These are phyloP conservation scores for Guadua angustifolia DNA, from an alignment of 176 grass and related monocot genomes.

Conservation along the genomic window DNA sequence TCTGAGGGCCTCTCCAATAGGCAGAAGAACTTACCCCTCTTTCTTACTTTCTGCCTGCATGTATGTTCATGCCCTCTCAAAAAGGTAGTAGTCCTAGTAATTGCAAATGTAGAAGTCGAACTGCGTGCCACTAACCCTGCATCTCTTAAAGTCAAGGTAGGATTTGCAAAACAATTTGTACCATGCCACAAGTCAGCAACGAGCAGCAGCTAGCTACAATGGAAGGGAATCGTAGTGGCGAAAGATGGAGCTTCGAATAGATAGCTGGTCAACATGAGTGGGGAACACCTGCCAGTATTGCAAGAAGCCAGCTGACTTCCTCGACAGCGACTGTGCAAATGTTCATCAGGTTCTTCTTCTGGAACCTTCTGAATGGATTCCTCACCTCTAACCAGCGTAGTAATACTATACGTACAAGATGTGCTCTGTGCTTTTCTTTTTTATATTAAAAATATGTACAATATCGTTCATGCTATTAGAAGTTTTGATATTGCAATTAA, in stretches of 20 bases:
- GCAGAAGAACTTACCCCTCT: neutral
- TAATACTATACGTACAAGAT: too few species aligned
- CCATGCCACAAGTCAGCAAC: neutral
- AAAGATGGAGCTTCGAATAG: neutral
- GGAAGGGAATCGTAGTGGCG: slow-evolving; percentile 30
- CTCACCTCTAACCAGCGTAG: slow-evolving; percentile 39
- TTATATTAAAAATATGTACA: too few species aligned
- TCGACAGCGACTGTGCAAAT: neutral
- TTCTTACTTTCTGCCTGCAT: slow-evolving; percentile 31
- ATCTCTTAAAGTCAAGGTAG: slow-evolving; percentile 27
- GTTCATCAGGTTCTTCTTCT: slow-evolving; percentile 21
- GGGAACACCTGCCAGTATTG: slow-evolving; percentile 4
- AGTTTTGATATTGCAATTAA: too few species aligned
- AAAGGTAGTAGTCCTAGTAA: slow-evolving; percentile 3
- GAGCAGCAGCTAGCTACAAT: slow-evolving; percentile 35
- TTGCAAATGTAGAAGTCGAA: slow-evolving; percentile 17
- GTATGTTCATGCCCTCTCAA: slow-evolving; percentile 31
- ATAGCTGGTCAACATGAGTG: slow-evolving; percentile 1
- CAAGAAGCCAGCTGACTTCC: slow-evolving; percentile 20
- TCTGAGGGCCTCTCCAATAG: neutral
- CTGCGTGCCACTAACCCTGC: slow-evolving; percentile 24
- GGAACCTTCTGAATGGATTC: slow-evolving; percentile 35
- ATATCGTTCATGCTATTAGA: too few species aligned
- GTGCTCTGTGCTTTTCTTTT: too few species aligned
- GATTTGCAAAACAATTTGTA: slow-evolving; percentile 36